Evolutionary conservation across 2,329 filamentous ascomycete genomes (phyloP).

Genomic region (Trichophyton benhamiae): DNA sequence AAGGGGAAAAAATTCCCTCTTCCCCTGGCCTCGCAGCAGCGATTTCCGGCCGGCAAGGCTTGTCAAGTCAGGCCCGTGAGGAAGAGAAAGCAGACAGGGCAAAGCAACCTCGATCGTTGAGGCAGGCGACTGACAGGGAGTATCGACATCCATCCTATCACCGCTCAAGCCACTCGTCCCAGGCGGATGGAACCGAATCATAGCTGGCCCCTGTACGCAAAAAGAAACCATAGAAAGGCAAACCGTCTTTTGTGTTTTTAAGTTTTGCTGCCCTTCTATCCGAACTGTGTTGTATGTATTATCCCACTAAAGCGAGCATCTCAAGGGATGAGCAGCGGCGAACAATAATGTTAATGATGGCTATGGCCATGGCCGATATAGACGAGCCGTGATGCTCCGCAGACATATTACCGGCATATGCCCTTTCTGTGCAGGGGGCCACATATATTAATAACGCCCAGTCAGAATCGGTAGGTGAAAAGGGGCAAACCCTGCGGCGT

Average conservation of each 20-base stretch:
- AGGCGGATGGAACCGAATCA: constrained; percentile 1
- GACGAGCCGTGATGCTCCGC: not conserved
- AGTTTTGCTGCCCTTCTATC: not conserved
- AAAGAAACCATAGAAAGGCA: not conserved
- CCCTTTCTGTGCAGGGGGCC: not conserved
- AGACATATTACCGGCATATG: not conserved
- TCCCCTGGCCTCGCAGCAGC: not conserved
- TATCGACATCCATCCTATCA: not conserved
- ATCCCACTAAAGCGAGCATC: not conserved
- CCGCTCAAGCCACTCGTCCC: not conserved
- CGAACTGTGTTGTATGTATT: not conserved
- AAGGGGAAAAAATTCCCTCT: not conserved
- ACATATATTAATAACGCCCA: not conserved
- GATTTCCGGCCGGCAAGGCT: constrained; percentile 2
- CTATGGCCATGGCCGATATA: not conserved
- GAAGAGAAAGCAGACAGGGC: not conserved
- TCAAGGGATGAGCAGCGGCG: not conserved
- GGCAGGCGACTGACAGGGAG: not conserved
- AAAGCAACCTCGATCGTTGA: not conserved
- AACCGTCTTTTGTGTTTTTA: not conserved
- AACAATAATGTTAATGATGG: not conserved
- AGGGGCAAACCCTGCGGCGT: not conserved
- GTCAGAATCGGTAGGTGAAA: not conserved
- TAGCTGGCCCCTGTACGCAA: not conserved
- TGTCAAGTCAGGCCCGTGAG: not conserved